phyloP scores from a whole-genome alignment of 2,329 filamentous ascomycete species.

The Arthrobotrys pseudoclavata region DNA sequence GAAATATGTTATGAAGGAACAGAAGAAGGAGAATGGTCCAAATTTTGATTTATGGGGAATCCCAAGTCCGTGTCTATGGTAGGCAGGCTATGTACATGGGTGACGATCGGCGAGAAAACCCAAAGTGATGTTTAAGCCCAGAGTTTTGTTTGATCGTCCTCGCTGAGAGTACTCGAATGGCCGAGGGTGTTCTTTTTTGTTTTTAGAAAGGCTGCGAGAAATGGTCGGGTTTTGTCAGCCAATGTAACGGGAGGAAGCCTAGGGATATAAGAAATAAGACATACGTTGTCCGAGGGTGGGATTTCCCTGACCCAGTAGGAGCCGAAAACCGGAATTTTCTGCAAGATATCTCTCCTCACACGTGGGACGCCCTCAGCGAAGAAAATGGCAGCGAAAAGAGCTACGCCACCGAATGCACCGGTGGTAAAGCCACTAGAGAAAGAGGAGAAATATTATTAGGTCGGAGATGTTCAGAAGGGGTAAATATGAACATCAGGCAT shows the following conservation, averaged over 20 bases:
- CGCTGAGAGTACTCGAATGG: not conserved
- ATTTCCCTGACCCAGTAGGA: slow-evolving; percentile 62
- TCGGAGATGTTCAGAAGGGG: not conserved
- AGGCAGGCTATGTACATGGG: slow-evolving; percentile 11
- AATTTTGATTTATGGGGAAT: not conserved
- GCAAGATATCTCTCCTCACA: slow-evolving; percentile 62
- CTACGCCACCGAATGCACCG: slow-evolving; percentile 62
- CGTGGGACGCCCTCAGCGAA: slow-evolving; percentile 63
- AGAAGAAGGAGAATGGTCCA: not conserved
- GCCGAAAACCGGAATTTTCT: slow-evolving; percentile 63
- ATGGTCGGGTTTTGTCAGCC: slow-evolving; percentile 9
- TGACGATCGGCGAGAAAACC: not conserved
- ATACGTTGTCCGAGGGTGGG: slow-evolving; percentile 63
- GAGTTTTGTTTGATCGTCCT: not conserved
- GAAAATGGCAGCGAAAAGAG: slow-evolving; percentile 61
- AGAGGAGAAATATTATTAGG: slow-evolving; percentile 19
- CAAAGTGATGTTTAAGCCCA: not conserved
- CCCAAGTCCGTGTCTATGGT: not conserved
- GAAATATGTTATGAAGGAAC: not conserved
- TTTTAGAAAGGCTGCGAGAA: slow-evolving; percentile 32
- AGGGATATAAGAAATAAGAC: not conserved
- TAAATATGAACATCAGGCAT: not conserved
- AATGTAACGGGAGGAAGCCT: not conserved
- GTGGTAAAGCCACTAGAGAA: slow-evolving; percentile 60
- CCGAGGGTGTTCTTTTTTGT: not conserved